These are phyloP conservation scores for Torrubiellomyces zombiae DNA, from an alignment of 2,329 filamentous ascomycete genomes.

Conservation along the genomic window DNA sequence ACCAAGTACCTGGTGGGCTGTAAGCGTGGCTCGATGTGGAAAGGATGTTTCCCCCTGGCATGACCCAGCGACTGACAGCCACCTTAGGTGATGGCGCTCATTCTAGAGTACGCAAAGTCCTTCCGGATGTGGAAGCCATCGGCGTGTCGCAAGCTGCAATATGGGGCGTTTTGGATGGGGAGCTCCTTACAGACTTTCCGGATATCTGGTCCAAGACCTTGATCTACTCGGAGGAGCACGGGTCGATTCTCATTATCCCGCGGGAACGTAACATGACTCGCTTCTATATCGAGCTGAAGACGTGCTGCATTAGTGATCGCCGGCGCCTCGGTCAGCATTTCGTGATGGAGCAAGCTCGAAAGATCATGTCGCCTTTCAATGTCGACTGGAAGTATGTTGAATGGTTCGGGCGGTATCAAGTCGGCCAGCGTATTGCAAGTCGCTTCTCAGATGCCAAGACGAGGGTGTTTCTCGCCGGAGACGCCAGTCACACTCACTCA, in stretches of 20 bases:
- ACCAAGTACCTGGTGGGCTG: slow-evolving; percentile 54
- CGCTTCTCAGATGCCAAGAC: slow-evolving; percentile 46
- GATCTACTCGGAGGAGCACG: slow-evolving; percentile 47
- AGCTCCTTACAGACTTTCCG: slow-evolving; percentile 54
- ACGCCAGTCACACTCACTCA: slow-evolving; percentile 56
- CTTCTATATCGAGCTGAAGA: slow-evolving; percentile 41
- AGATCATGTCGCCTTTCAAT: slow-evolving; percentile 41
- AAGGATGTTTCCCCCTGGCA: too few relatives aligned
- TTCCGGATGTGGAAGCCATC: slow-evolving; percentile 38
- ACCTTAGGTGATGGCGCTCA: slow-evolving; percentile 49
- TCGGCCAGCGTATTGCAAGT: slow-evolving; percentile 54
- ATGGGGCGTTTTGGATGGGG: slow-evolving; percentile 59
- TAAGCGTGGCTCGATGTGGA: too few relatives aligned
- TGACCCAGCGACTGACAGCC: too few relatives aligned
- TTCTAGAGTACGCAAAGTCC: slow-evolving; percentile 50
- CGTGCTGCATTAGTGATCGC: slow-evolving; percentile 22
- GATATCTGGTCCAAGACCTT: slow-evolving; percentile 62
- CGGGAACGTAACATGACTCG: slow-evolving; percentile 58
- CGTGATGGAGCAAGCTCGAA: slow-evolving; percentile 49
- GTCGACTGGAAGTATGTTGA: slow-evolving; percentile 42
- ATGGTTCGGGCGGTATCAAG: slow-evolving; percentile 60
- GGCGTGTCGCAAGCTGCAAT: slow-evolving; percentile 35
- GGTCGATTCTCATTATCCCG: slow-evolving; percentile 58
- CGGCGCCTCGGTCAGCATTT: slow-evolving; percentile 40
- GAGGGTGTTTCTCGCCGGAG: slow-evolving; percentile 52